Evolutionary conservation across 2,329 filamentous ascomycete species (phyloP).

Genomic region (Ceratocystis alfenasii): DNA sequence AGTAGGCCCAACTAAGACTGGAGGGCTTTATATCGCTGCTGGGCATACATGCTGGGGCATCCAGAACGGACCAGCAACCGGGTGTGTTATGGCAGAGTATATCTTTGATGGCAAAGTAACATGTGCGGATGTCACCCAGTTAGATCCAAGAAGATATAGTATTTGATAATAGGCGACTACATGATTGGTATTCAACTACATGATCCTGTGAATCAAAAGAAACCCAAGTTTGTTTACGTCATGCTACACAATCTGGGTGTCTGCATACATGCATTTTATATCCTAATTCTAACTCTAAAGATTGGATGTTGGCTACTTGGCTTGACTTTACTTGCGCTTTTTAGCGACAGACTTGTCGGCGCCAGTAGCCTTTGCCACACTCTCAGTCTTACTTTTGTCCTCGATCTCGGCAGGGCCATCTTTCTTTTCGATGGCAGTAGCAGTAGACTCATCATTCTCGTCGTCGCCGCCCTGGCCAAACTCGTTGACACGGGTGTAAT

Average conservation of each 20-base stretch:
- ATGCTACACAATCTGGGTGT: too few relatives aligned
- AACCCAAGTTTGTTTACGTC: too few relatives aligned
- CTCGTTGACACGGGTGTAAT: conserved; percentile 88
- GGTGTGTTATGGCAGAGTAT: conserved; percentile 67
- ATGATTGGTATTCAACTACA: not conserved
- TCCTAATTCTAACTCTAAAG: not conserved
- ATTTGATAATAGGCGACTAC: not conserved
- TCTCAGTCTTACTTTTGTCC: conserved; percentile 29
- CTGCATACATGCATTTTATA: not conserved
- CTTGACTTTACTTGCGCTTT: conserved; percentile 31
- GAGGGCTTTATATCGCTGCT: conserved; percentile 67
- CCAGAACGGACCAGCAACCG: conserved; percentile 84
- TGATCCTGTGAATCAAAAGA: not conserved
- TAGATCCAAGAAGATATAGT: conserved; percentile 55
- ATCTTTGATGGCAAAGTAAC: conserved; percentile 59
- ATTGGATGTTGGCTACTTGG: not conserved
- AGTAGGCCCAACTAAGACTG: conserved; percentile 60
- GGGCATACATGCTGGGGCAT: conserved; percentile 98
- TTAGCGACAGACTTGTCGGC: conserved; percentile 37
- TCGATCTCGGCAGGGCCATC: conserved; percentile 32
- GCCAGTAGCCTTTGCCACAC: conserved; percentile 37
- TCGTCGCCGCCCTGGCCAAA: conserved; percentile 98
- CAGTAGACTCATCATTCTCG: conserved; percentile 37
- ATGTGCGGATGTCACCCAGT: conserved; percentile 52
- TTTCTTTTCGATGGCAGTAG: conserved; percentile 29